Conservation (phyloP, 2,329 filamentous ascomycete genomes). For the Colletotrichum noveboracense region DNA sequence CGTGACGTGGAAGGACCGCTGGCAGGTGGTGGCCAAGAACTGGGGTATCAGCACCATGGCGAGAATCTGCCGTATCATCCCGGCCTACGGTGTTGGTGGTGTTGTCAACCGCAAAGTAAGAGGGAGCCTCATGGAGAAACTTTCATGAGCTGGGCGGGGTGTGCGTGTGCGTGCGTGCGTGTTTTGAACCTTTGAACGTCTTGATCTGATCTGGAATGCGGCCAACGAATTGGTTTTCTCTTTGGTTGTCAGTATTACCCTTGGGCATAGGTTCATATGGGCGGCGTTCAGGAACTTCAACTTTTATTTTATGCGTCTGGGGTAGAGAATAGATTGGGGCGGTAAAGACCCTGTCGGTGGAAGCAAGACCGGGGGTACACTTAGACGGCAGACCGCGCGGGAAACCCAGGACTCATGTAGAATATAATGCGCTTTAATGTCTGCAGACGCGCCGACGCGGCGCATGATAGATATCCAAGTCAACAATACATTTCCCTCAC, state of each 20-base stretch:
- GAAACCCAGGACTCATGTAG: conserved; percentile 10
- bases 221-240: neutral
- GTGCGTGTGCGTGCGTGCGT: neutral
- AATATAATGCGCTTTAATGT: conserved; percentile 21
- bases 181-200: neutral
- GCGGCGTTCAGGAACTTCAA: conserved; percentile 5
- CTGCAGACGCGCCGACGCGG: neutral
- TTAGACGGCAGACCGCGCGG: neutral
- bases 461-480: conserved; percentile 14
- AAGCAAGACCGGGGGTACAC: neutral
- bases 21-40: conserved; percentile 71
- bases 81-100: conserved; percentile 87
- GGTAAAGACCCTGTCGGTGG: neutral
- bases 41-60: conserved; percentile 78
- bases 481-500: neutral
- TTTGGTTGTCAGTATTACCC: neutral
- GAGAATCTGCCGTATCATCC: conserved; percentile 83
- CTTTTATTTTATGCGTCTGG: neutral
- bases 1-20: conserved; percentile 62
- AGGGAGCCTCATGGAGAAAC: conserved; percentile 63
- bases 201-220: neutral
- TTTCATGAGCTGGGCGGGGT: neutral
- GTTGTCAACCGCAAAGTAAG: conserved; percentile 82
- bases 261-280: conserved; percentile 13
- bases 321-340: neutral